Evolutionary conservation across 805 yeast genomes (phyloP).

Genomic region (Hanseniaspora valbyensis): DNA sequence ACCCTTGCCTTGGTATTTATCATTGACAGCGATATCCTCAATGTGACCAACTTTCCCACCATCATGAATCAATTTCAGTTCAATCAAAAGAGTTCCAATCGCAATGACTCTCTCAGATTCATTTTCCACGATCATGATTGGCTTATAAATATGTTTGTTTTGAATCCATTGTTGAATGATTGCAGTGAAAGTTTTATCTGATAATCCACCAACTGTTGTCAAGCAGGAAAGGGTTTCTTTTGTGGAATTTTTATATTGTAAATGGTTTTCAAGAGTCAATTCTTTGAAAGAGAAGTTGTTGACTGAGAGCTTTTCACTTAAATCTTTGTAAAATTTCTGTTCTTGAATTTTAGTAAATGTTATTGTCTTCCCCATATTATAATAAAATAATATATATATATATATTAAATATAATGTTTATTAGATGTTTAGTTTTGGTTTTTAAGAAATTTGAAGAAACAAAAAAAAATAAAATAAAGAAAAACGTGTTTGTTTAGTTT

Average conservation of each 20-base stretch:
- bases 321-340: background rate
- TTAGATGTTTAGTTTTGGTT: no score
- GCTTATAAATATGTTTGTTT: constrained; percentile 41
- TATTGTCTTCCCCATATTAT: background rate
- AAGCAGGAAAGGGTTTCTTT: constrained; percentile 39
- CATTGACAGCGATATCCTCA: constrained; percentile 80
- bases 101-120: constrained; percentile 51
- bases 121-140: constrained; percentile 52
- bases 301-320: background rate
- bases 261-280: constrained; percentile 13
- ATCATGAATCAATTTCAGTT: constrained; percentile 69
- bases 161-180: constrained; percentile 51
- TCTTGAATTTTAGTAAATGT: background rate
- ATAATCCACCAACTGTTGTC: constrained; percentile 73
- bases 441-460: no score
- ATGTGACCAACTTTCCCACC: constrained; percentile 86
- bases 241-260: constrained; percentile 4
- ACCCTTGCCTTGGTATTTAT: constrained; percentile 68
- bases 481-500: no score
- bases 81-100: constrained; percentile 71
- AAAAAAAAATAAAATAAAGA: no score
- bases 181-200: constrained; percentile 38
- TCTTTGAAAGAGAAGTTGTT: constrained; percentile 12
- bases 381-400: background rate
- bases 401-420: no score